phyloP scores from a whole-genome alignment of 768 basidiomycete species.

The Psilocybe cyanescens region DNA sequence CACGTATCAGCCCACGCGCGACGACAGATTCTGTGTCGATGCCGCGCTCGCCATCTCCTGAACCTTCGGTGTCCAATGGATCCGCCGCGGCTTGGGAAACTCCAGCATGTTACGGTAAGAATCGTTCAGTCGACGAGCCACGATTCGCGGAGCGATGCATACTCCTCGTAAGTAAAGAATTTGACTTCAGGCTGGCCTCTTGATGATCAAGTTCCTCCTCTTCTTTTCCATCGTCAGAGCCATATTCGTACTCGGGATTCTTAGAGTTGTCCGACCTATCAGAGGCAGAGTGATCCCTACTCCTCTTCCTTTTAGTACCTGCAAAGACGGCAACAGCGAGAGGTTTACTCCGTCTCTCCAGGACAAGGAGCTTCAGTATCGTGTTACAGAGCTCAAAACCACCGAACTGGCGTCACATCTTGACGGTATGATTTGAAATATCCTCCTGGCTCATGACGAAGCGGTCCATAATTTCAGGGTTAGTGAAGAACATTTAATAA shows the following conservation, averaged over 20 bases:
- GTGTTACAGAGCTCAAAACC: constrained; percentile 32
- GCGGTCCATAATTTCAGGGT: constrained; percentile 48
- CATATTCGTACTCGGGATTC: too few relatives aligned
- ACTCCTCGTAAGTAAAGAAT: too few relatives aligned
- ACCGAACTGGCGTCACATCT: constrained; percentile 40
- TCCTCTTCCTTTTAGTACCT: too few relatives aligned
- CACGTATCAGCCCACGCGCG: constrained; percentile 26
- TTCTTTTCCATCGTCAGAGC: too few relatives aligned
- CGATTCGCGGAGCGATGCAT: constrained; percentile 21
- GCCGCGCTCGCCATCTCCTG: not conserved
- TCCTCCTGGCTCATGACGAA: constrained; percentile 41
- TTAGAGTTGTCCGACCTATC: too few relatives aligned
- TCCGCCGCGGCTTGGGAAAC: not conserved
- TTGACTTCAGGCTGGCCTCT: too few relatives aligned
- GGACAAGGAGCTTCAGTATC: too few relatives aligned
- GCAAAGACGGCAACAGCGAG: too few relatives aligned
- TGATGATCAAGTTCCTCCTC: too few relatives aligned
- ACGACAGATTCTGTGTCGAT: constrained; percentile 14
- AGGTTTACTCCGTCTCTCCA: too few relatives aligned
- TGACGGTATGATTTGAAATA: constrained; percentile 37
- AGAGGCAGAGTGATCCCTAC: too few relatives aligned
- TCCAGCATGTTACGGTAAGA: constrained; percentile 28
- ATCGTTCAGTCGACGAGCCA: constrained; percentile 25
- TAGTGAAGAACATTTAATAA: constrained; percentile 47
- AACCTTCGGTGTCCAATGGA: not conserved